These are phyloP conservation scores for Eucalyptus albens DNA, from an alignment of 345 rosid species.

Conservation along the genomic window DNA sequence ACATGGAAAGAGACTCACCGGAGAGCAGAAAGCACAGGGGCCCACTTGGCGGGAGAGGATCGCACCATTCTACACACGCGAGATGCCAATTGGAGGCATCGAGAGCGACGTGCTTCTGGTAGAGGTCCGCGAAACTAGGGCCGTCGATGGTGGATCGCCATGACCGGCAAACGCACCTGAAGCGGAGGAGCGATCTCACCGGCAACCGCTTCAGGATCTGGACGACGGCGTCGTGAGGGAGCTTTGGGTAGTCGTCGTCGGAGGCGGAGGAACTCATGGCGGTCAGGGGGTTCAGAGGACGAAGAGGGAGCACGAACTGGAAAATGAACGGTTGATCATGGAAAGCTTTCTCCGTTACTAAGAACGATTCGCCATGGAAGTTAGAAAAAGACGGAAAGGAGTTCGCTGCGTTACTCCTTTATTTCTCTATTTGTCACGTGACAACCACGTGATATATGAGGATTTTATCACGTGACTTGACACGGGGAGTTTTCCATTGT, in stretches of 20 bases:
- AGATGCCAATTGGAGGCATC: not conserved
- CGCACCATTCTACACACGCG: not conserved
- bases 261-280: not conserved
- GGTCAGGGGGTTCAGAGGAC: too few species aligned
- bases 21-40: not conserved
- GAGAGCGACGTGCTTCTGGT: not conserved
- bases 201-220: not conserved
- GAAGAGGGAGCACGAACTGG: too few species aligned
- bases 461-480: too few species aligned
- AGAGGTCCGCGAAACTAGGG: not conserved
- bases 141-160: not conserved
- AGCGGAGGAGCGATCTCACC: not conserved
- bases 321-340: too few species aligned
- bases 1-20: not conserved
- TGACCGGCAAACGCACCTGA: not conserved
- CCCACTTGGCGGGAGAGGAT: not conserved
- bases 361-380: too few species aligned
- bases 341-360: too few species aligned
- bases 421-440: too few species aligned
- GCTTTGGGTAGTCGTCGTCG: not conserved
- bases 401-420: too few species aligned
- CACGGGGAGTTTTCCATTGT: too few species aligned
- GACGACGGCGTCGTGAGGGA: not conserved
- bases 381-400: too few species aligned
- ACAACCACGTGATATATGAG: too few species aligned